phyloP scores from a whole-genome alignment of 139 green algal species.

The Haematococcus lacustris region DNA sequence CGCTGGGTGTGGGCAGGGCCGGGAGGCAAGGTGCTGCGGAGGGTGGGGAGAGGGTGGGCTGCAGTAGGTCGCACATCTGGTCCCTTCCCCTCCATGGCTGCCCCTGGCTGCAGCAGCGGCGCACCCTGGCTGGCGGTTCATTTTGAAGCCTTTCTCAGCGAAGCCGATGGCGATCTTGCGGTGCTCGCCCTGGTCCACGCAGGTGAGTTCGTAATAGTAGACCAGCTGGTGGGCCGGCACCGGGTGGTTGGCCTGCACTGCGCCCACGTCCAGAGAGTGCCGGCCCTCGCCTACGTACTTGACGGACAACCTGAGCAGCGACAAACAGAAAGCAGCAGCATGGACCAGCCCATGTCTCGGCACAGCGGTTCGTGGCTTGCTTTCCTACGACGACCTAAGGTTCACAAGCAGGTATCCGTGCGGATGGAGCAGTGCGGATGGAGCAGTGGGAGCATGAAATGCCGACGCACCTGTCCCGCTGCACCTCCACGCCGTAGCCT shows the following conservation, averaged over 20 bases:
- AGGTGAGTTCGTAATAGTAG: constrained; percentile 81
- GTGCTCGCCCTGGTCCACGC: constrained; percentile 58
- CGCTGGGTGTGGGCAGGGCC: neutral
- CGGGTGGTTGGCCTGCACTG: constrained; percentile 54
- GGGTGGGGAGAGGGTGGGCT: neutral
- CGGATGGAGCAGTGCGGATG: too few species aligned
- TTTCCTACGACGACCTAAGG: too few species aligned
- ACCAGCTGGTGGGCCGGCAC: constrained; percentile 49
- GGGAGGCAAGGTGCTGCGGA: neutral
- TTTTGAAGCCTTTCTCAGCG: constrained; percentile 53
- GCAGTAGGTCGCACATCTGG: neutral
- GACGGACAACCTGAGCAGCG: constrained; percentile 61
- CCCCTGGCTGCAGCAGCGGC: neutral
- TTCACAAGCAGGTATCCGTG: too few species aligned
- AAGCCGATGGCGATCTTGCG: constrained; percentile 75
- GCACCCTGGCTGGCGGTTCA: constrained; percentile 72
- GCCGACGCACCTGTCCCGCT: too few species aligned
- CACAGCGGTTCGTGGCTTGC: too few species aligned
- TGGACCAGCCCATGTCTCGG: too few species aligned
- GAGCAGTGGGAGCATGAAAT: too few species aligned
- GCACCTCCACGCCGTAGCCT: too few species aligned
- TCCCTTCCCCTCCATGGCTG: neutral
- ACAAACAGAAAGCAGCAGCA: too few species aligned
- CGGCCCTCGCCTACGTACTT: constrained; percentile 53
- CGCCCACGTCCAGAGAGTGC: constrained; percentile 64